Evolutionary conservation across 169 alveolate genomes (phyloP), one percentile per base, ranked within the genome.

Genomic region (Miamiensis avidus): DNA sequence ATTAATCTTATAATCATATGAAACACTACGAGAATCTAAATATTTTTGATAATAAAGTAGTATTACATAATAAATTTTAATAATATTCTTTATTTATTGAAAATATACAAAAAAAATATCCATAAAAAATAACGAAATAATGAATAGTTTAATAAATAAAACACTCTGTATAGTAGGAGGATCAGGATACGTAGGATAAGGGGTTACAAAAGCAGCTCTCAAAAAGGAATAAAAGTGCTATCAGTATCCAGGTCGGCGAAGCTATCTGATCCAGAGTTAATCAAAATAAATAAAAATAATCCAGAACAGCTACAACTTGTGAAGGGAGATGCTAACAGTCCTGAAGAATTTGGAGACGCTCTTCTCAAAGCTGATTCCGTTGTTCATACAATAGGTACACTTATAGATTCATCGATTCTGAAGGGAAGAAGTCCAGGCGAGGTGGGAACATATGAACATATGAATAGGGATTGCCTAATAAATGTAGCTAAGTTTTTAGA

Each of bases 301-400:
- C 69, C 69, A 20, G 69, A 20, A 49, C 4, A n/a, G 20, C 20
- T 11, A 4, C 69, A 20, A 11, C 69, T 20, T 74, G 78, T 88
- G 0, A 85, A 86, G 82, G 94, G 93, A 26, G 90, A 92, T 77
- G 91, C 91, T 33, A 64, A 86, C 65, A 84, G 88, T 64, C 89
- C 93, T 30, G 85, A 78, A 1, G 31, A 86, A 28, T 89, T 88
- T 34, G 79, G 88, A 30, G 91, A 83, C 6, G 76, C 84, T 25
- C 73, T 92, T 0, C 28, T 73, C 76, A 90, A 88, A 28, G 87
- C 88, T 25, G 94, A 92, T 72, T 85, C 88, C 6, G 84, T 90
- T 0, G 82, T 92, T 49, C 91, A 92, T 74, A 83, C 92, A n/a
- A 91, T 92, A 6, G 96, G 96, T 6, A 86, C 94, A 32, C 76